Conservation (phyloP, 2,329 filamentous ascomycete genomes). For the Venturia nashicola region DNA sequence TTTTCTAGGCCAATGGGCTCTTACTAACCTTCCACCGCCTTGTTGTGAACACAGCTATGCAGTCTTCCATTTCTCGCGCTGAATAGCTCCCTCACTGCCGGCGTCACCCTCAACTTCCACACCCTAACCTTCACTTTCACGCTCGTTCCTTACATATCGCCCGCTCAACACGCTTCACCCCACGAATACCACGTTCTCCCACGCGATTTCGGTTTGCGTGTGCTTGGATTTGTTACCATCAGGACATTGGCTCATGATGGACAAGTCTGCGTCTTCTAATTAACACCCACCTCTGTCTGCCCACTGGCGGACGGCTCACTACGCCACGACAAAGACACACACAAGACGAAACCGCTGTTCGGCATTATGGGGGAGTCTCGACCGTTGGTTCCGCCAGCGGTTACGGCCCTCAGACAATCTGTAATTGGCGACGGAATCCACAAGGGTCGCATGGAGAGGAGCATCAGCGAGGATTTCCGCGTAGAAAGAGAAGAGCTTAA, state of each 20-base stretch:
- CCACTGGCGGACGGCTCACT: background rate
- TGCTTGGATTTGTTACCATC: background rate
- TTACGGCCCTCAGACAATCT: conserved; percentile 8
- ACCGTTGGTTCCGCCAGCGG: conserved; percentile 5
- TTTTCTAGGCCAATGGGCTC: background rate
- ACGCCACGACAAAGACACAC: background rate
- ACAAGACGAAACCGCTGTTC: background rate
- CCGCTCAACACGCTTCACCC: background rate
- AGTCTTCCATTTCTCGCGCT: background rate
- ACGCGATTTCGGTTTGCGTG: background rate
- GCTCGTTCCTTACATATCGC: background rate
- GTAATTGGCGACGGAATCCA: conserved; percentile 1
- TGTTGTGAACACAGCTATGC: background rate
- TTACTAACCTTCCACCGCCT: background rate
- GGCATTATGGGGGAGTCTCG: background rate
- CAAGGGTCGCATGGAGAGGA: conserved; percentile 38
- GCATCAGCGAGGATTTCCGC: conserved; percentile 78
- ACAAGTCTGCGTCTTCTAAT: background rate
- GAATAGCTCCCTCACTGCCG: background rate
- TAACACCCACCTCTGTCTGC: background rate
- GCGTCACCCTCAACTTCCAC: background rate
- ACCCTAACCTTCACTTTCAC: background rate
- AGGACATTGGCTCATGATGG: conserved; percentile 4
- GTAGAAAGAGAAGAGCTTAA: conserved; percentile 89
- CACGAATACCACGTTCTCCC: background rate